Evolutionary conservation across 2,329 filamentous ascomycete species (phyloP).

Genomic region (Aureobasidium lini): DNA sequence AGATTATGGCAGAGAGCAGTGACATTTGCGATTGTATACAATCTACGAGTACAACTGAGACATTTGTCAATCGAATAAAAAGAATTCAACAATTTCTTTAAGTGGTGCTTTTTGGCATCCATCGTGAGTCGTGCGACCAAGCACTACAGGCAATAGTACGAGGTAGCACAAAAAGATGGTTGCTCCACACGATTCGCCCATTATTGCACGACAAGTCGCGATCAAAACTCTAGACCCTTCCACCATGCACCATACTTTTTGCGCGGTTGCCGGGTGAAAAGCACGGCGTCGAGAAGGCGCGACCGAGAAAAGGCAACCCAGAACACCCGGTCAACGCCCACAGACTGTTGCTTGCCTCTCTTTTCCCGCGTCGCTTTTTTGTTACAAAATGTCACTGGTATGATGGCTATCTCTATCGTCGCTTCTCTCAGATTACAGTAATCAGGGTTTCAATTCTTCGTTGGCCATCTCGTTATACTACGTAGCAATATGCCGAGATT

Average conservation of each 20-base stretch:
- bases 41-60: not conserved
- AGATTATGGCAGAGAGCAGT: not conserved
- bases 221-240: not conserved
- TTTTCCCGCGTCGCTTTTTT: too few relatives aligned
- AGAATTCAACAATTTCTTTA: not conserved
- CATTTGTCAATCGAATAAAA: not conserved
- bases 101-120: too few relatives aligned
- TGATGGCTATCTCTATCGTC: too few relatives aligned
- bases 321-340: slow-evolving; percentile 4
- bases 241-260: not conserved
- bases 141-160: slow-evolving; percentile 1
- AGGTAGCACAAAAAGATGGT: too few relatives aligned
- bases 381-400: too few relatives aligned
- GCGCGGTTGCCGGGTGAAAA: not conserved
- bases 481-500: not conserved
- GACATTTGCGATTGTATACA: not conserved
- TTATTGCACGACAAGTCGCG: too few relatives aligned
- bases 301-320: not conserved
- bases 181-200: too few relatives aligned
- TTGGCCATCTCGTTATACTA: not conserved
- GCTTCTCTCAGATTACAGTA: too few relatives aligned
- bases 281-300: too few relatives aligned
- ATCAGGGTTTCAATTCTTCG: not conserved
- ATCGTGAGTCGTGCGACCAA: not conserved
- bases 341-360: not conserved